Evolutionary conservation across 192 early-diverging fungal genomes (phyloP).

Genomic region (Podila minutissima): DNA sequence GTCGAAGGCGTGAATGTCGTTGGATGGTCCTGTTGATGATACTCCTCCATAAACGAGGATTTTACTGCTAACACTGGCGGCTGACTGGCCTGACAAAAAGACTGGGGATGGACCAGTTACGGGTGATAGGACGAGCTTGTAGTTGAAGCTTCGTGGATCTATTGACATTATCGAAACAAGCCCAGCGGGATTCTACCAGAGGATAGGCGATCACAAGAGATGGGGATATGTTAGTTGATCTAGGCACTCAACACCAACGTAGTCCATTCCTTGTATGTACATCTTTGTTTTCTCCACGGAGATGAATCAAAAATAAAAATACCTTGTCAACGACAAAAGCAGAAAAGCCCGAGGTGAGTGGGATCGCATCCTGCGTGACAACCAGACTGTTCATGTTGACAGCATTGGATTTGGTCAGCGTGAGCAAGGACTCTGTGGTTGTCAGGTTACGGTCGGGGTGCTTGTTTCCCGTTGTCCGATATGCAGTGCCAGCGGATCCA

Average conservation of each 20-base stretch:
- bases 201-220: neutral
- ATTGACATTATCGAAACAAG: conserved; percentile 21
- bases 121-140: neutral
- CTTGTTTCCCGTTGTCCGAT: conserved; percentile 19
- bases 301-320: neutral
- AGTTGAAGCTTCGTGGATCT: conserved; percentile 19
- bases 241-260: neutral
- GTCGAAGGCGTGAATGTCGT: conserved; percentile 25
- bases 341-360: conserved; percentile 24
- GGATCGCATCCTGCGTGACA: conserved; percentile 20
- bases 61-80: conserved; percentile 37
- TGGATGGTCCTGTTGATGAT: neutral
- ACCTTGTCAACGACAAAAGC: conserved; percentile 45
- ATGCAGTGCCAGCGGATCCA: conserved; percentile 22
- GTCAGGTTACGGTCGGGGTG: conserved; percentile 21
- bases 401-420: neutral
- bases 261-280: neutral
- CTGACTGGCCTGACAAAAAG: conserved; percentile 22
- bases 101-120: conserved; percentile 4
- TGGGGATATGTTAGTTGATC: neutral
- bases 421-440: conserved; percentile 18
- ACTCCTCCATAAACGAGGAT: conserved; percentile 36
- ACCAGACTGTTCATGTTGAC: conserved; percentile 21
- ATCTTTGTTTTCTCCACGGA: neutral
- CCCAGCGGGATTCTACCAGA: conserved; percentile 12